Evolutionary conservation across 805 yeast genomes (phyloP).

Genomic region (Candida qinlingensis): DNA sequence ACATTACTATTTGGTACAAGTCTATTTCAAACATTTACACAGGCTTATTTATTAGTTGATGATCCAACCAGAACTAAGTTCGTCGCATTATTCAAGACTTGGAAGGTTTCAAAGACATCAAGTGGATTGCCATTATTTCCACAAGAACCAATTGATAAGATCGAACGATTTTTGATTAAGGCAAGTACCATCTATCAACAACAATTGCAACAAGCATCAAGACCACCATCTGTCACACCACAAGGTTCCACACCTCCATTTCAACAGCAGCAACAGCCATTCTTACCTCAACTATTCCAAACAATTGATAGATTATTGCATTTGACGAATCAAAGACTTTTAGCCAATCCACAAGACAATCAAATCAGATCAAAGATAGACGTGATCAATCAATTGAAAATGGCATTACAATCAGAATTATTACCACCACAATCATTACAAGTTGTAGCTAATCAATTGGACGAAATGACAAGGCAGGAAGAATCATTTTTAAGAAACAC

Average conservation of each 20-base stretch:
- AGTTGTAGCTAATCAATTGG: slow-evolving; percentile 34
- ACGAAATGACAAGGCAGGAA: slow-evolving; percentile 30
- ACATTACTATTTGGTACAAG: slow-evolving; percentile 70
- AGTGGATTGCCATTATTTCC: slow-evolving; percentile 72
- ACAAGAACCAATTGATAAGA: slow-evolving; percentile 57
- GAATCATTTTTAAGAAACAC: slow-evolving; percentile 29
- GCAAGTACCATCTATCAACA: slow-evolving; percentile 44
- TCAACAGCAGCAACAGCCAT: slow-evolving; percentile 10
- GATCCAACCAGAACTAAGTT: slow-evolving; percentile 71
- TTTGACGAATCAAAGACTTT: slow-evolving; percentile 30
- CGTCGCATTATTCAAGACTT: slow-evolving; percentile 75
- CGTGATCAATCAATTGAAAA: slow-evolving; percentile 31
- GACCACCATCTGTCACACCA: neutral
- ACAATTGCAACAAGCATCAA: slow-evolving; percentile 11
- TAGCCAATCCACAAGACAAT: slow-evolving; percentile 27
- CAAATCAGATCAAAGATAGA: slow-evolving; percentile 25
- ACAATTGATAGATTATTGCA: slow-evolving; percentile 31
- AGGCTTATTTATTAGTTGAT: slow-evolving; percentile 72
- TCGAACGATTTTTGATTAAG: slow-evolving; percentile 66
- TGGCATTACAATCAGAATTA: slow-evolving; percentile 29
- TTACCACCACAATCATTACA: slow-evolving; percentile 27
- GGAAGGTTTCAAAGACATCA: slow-evolving; percentile 65
- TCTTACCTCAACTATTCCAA: slow-evolving; percentile 18
- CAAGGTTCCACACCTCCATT: slow-evolving; percentile 5
- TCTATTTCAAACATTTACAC: slow-evolving; percentile 64